Evolutionary conservation across 164 flowering plant genomes (phyloP).

Genomic region (Aristolochia fimbriata): DNA sequence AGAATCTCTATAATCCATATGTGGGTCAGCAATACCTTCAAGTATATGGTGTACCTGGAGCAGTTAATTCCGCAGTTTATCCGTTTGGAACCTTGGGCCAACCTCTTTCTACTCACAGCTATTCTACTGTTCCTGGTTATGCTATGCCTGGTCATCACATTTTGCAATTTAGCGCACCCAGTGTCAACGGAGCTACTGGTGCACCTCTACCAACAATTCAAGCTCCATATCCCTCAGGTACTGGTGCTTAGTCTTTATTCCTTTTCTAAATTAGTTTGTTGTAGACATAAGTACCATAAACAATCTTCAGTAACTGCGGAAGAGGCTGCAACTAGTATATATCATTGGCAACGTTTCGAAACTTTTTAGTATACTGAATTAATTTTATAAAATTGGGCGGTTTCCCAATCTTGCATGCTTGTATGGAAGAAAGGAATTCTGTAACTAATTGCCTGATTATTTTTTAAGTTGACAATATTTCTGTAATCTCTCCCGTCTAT

Average conservation of each 20-base stretch:
- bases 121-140: conserved; percentile 64
- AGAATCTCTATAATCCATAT: conserved; percentile 84
- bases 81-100: conserved; percentile 73
- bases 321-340: too few relatives aligned
- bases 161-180: conserved; percentile 60
- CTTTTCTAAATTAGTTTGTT: not conserved
- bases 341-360: too few relatives aligned
- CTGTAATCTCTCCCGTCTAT: too few relatives aligned
- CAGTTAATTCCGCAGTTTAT: conserved; percentile 51
- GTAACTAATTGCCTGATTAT: too few relatives aligned
- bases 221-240: conserved; percentile 71
- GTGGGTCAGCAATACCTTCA: conserved; percentile 82
- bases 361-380: too few relatives aligned
- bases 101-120: conserved; percentile 59
- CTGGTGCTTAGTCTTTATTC: conserved; percentile 1
- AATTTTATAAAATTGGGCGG: too few relatives aligned
- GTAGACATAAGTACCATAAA: too few relatives aligned
- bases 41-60: conserved; percentile 74
- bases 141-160: conserved; percentile 77
- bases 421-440: too few relatives aligned
- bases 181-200: conserved; percentile 58
- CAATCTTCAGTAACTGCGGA: too few relatives aligned
- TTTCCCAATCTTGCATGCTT: too few relatives aligned
- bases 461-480: too few relatives aligned
- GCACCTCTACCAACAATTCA: conserved; percentile 61